phyloP scores from a whole-genome alignment of 129 eudicot genomes.

The Artemisia argyi region DNA sequence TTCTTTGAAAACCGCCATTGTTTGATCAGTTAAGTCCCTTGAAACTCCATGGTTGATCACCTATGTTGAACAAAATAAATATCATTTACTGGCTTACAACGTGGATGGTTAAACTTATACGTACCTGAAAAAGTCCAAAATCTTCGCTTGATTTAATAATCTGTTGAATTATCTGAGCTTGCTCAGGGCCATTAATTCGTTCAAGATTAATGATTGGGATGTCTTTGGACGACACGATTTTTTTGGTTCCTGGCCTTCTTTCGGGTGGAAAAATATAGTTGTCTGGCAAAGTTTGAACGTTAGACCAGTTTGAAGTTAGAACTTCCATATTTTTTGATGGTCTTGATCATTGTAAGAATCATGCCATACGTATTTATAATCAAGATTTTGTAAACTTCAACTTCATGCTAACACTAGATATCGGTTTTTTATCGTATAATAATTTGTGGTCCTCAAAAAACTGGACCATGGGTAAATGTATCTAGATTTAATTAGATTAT shows the following conservation, averaged over 20 bases:
- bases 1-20: conserved; percentile 42
- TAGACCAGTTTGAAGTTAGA: conserved; percentile 60
- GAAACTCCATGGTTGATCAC: conserved; percentile 65
- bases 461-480: not conserved
- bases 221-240: conserved; percentile 24
- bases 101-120: not conserved
- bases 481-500: not conserved
- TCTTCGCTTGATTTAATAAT: conserved; percentile 47
- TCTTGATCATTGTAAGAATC: too few relatives aligned
- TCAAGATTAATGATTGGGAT: conserved; percentile 48
- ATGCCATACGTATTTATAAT: conserved; percentile 10
- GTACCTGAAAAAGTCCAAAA: conserved; percentile 55
- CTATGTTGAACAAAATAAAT: conserved; percentile 21
- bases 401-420: not conserved
- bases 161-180: conserved; percentile 30
- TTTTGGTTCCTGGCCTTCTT: conserved; percentile 40
- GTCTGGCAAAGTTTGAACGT: conserved; percentile 46
- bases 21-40: conserved; percentile 37
- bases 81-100: not conserved
- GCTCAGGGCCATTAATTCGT: conserved; percentile 28
- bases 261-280: conserved; percentile 52
- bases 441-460: not conserved
- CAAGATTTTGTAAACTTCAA: not conserved
- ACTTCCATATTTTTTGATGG: conserved; percentile 24
- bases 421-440: not conserved